Evolutionary conservation across 2,329 filamentous ascomycete genomes (phyloP).

Genomic region (Cladophialophora exuberans): DNA sequence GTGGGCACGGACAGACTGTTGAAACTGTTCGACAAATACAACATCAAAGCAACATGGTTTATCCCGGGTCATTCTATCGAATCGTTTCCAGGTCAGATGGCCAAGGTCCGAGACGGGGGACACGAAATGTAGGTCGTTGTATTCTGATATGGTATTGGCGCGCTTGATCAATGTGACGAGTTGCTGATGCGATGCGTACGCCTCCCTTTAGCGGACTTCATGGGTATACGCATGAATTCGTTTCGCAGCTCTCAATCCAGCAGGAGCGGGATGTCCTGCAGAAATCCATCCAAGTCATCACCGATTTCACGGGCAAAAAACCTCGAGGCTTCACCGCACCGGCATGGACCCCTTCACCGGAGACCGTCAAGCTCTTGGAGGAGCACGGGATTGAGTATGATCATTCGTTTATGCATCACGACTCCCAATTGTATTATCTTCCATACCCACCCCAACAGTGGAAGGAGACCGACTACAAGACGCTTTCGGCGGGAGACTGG

Average conservation of each 20-base stretch:
- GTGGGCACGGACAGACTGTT: conserved; percentile 38
- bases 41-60: conserved; percentile 60
- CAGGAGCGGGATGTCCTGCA: conserved; percentile 45
- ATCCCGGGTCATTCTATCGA: conserved; percentile 62
- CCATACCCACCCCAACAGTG: conserved; percentile 19
- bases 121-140: conserved; percentile 43
- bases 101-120: conserved; percentile 45
- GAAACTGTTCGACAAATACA: conserved; percentile 45
- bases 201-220: conserved; percentile 42
- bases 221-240: conserved; percentile 50
- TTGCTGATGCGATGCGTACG: conserved; percentile 13
- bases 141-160: neutral
- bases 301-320: conserved; percentile 43
- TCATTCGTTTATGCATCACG: conserved; percentile 55
- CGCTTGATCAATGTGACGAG: neutral
- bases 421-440: conserved; percentile 37
- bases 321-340: conserved; percentile 51
- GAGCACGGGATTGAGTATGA: conserved; percentile 51
- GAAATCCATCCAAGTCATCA: conserved; percentile 45
- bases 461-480: conserved; percentile 25
- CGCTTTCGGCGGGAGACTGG: conserved; percentile 31
- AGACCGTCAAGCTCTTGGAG: conserved; percentile 44
- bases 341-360: conserved; percentile 44
- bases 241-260: conserved; percentile 33
- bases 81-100: conserved; percentile 56